Evolutionary conservation across 306 rosid species (phyloP).

Genomic region (Elaeagnus macrophylla): DNA sequence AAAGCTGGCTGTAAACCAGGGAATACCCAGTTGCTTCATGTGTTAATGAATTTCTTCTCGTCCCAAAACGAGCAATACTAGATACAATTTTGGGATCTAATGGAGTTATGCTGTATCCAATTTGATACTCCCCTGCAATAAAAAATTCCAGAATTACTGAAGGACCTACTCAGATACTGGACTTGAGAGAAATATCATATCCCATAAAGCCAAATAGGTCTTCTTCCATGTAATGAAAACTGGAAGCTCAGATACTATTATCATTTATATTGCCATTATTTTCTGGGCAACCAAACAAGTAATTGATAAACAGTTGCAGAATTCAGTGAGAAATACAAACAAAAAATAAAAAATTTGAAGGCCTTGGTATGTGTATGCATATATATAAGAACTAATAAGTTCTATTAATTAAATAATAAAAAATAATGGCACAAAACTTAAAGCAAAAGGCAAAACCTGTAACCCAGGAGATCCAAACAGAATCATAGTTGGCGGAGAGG

Average conservation of each 20-base stretch:
- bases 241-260: no score
- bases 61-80: constrained; percentile 55
- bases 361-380: no score
- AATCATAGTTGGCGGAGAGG: constrained; percentile 47
- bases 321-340: no score
- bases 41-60: constrained; percentile 24
- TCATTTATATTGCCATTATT: no score
- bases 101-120: constrained; percentile 55
- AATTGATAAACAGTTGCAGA: no score
- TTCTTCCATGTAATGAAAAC: no score
- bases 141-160: not conserved
- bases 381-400: no score
- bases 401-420: not conserved
- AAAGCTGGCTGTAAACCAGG: constrained; percentile 60
- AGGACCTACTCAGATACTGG: no score
- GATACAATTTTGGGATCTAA: constrained; percentile 53
- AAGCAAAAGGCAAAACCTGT: constrained; percentile 32
- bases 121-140: constrained; percentile 62
- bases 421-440: not conserved
- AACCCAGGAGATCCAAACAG: constrained; percentile 80
- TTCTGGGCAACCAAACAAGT: no score
- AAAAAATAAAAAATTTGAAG: no score
- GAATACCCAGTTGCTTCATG: constrained; percentile 57
- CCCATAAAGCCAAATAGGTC: no score
- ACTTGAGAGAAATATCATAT: no score